Evolutionary conservation across 2,329 filamentous ascomycete genomes (phyloP).

Genomic region (Diatrype stigma): DNA sequence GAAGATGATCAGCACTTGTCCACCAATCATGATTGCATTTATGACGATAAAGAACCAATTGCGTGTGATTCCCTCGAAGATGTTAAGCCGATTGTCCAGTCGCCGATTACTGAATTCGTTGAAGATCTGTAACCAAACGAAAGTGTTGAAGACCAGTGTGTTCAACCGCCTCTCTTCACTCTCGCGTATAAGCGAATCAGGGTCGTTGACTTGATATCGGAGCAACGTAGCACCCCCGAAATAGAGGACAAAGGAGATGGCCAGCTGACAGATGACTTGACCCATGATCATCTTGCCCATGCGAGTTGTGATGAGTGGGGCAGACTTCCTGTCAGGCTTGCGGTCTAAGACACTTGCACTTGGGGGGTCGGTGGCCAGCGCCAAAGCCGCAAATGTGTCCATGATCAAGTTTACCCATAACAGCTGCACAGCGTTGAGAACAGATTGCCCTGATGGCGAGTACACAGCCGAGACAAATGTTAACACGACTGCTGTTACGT

Average conservation of each 20-base stretch:
- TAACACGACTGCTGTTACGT: slow-evolving; percentile 64
- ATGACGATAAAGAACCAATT: slow-evolving; percentile 57
- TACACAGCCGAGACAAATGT: slow-evolving; percentile 62
- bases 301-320: slow-evolving; percentile 62
- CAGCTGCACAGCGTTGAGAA: slow-evolving; percentile 62
- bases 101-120: slow-evolving; percentile 64
- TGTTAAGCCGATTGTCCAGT: slow-evolving; percentile 59
- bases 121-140: slow-evolving; percentile 71
- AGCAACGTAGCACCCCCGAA: slow-evolving; percentile 57
- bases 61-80: slow-evolving; percentile 52
- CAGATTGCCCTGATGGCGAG: slow-evolving; percentile 48
- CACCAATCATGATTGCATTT: slow-evolving; percentile 52
- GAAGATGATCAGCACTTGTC: slow-evolving; percentile 55
- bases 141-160: slow-evolving; percentile 65
- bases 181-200: too few relatives aligned
- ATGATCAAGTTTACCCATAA: slow-evolving; percentile 69
- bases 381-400: slow-evolving; percentile 64
- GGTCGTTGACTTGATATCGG: slow-evolving; percentile 38
- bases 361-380: slow-evolving; percentile 60
- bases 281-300: slow-evolving; percentile 46
- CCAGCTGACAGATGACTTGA: slow-evolving; percentile 62
- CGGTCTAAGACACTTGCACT: slow-evolving; percentile 53
- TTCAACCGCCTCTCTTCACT: slow-evolving; percentile 40
- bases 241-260: slow-evolving; percentile 54
- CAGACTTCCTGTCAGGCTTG: slow-evolving; percentile 55